A percentile compares a stretch with the other conserved stretches of the same genome.
Conservation (phyloP, 2,329 filamentous ascomycete species). For the Aspergillus pseudotamarii region DNA sequence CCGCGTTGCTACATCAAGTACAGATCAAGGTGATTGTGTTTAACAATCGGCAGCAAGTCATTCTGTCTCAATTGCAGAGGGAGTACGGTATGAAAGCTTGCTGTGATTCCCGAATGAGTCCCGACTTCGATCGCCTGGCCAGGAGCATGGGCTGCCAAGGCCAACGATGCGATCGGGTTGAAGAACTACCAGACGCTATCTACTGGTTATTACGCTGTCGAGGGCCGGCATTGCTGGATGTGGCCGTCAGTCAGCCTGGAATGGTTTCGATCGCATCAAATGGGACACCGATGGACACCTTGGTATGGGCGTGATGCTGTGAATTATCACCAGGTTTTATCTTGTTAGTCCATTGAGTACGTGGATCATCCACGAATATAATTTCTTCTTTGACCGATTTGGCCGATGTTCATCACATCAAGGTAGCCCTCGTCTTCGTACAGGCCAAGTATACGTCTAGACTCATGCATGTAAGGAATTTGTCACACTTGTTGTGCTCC, state of each 20-base stretch:
- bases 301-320: not conserved
- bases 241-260: not conserved
- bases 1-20: not conserved
- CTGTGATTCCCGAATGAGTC: not conserved
- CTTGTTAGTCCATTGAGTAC: not conserved
- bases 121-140: not conserved
- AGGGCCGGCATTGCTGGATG: not conserved
- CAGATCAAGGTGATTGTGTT: slow-evolving; percentile 1
- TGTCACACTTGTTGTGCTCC: not conserved
- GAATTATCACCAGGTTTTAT: not conserved
- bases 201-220: slow-evolving; percentile 1
- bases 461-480: not conserved
- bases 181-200: not conserved
- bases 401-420: not conserved
- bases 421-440: not conserved
- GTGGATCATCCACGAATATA: not conserved
- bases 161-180: not conserved
- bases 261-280: not conserved
- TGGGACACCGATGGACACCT: not conserved
- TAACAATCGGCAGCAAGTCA: not conserved
- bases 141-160: not conserved
- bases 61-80: not conserved
- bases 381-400: not conserved
- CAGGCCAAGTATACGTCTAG: not conserved
- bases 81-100: not conserved